Evolutionary conservation across 345 rosid species (phyloP).

Genomic region (Carallia pectinifolia): DNA sequence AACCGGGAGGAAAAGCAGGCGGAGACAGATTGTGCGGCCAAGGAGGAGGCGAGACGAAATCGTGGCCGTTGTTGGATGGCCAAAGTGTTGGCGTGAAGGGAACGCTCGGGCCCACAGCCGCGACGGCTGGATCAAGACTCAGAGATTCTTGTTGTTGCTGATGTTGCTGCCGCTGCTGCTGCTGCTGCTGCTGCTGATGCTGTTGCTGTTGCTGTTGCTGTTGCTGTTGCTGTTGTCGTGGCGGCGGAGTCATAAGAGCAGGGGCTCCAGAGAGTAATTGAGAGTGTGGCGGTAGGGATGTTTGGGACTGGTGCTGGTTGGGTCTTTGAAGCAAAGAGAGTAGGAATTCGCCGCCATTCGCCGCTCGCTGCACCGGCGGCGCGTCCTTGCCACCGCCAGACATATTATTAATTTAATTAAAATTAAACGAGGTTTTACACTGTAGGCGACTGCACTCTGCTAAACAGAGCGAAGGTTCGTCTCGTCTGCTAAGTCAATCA

Average conservation of each 20-base stretch:
- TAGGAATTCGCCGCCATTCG: constrained; percentile 72
- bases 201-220: constrained; percentile 20
- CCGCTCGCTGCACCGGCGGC: constrained; percentile 39
- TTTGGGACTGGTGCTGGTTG: constrained; percentile 27
- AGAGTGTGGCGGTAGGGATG: background rate
- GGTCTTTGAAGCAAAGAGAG: constrained; percentile 74
- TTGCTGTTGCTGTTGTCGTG: constrained; percentile 4
- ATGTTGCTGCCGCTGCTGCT: constrained; percentile 7
- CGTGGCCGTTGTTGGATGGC: constrained; percentile 47
- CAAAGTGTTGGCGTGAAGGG: constrained; percentile 33
- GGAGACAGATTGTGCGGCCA: constrained; percentile 40
- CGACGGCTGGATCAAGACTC: constrained; percentile 75
- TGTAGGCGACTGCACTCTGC: background rate
- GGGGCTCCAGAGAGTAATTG: background rate
- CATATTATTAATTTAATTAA: background rate
- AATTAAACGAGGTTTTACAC: constrained; percentile 20
- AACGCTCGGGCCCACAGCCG: constrained; percentile 67
- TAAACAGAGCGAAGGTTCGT: background rate
- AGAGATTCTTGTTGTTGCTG: constrained; percentile 29
- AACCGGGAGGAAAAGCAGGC: constrained; percentile 39
- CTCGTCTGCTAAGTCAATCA: too few species aligned
- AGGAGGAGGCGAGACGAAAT: constrained; percentile 33
- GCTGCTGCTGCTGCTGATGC: constrained; percentile 18
- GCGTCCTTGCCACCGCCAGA: constrained; percentile 44
- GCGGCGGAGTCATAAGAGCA: too few species aligned